A percentile compares a stretch with the other conserved stretches of the same genome.
phyloP scores from a whole-genome alignment of 2,329 filamentous ascomycete species.

The Fusarium sp. region DNA sequence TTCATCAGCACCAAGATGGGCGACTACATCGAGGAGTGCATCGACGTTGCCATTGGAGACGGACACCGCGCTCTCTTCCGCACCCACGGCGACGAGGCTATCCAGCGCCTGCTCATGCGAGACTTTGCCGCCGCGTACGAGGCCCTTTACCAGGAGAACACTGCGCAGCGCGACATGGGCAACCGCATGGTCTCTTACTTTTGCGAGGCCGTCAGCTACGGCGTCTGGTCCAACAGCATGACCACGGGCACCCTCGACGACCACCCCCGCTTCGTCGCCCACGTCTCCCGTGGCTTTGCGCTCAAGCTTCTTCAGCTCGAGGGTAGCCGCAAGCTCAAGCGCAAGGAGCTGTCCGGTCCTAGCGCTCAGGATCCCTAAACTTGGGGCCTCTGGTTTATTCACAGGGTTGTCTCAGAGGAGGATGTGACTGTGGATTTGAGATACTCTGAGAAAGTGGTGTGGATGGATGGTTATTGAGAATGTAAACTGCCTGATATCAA shows the following conservation, averaged over 20 bases:
- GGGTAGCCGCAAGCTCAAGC: constrained; percentile 41
- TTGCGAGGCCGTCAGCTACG: constrained; percentile 47
- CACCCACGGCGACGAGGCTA: constrained; percentile 38
- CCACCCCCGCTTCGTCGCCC: constrained; percentile 46
- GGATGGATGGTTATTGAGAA: neutral
- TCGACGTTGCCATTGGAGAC: constrained; percentile 46
- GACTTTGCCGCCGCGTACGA: constrained; percentile 53
- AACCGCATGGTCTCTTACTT: constrained; percentile 48
- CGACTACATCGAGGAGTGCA: constrained; percentile 46
- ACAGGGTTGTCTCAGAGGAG: neutral
- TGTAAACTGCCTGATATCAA: neutral
- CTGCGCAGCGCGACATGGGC: constrained; percentile 38
- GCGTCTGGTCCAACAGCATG: constrained; percentile 38
- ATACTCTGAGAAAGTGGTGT: neutral
- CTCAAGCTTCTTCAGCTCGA: constrained; percentile 43
- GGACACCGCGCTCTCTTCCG: constrained; percentile 50
- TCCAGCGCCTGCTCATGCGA: constrained; percentile 47
- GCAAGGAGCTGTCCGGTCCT: constrained; percentile 46
- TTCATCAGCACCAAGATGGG: constrained; percentile 49
- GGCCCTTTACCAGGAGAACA: constrained; percentile 42
- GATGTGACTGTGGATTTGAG: neutral
- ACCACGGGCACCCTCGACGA: constrained; percentile 42
- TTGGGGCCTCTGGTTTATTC: neutral
- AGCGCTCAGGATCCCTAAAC: neutral
- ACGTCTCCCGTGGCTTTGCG: constrained; percentile 49